phyloP scores from a whole-genome alignment of 2,329 filamentous ascomycete genomes.

The Lasiodiplodia citricola region DNA sequence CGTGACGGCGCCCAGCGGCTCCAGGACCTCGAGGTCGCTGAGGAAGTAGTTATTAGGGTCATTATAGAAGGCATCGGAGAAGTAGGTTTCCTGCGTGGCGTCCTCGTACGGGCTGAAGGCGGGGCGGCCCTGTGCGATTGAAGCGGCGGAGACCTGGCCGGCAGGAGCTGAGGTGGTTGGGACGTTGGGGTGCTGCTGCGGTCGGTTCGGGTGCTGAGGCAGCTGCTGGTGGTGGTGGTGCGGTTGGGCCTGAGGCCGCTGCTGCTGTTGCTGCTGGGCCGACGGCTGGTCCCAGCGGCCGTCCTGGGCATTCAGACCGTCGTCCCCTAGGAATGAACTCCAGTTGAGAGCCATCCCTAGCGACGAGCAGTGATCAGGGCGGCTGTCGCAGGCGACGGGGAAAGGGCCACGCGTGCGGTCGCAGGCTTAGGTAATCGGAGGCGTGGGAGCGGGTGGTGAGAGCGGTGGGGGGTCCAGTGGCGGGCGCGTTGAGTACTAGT shows the following conservation, averaged over 20 bases:
- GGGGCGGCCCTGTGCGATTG: constrained; percentile 31
- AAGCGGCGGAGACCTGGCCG: constrained; percentile 4
- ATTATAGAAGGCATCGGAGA: constrained; percentile 43
- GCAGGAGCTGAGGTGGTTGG: constrained; percentile 8
- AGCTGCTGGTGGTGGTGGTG: constrained; percentile 12
- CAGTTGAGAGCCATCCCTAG: constrained; percentile 47
- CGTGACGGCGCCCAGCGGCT: constrained; percentile 40
- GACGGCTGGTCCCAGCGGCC: constrained; percentile 40
- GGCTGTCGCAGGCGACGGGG: constrained; percentile 8
- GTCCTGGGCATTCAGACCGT: constrained; percentile 43
- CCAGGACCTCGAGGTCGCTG: constrained; percentile 45
- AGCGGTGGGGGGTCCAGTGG: constrained; percentile 5
- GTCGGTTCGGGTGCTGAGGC: constrained; percentile 5
- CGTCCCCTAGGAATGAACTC: constrained; percentile 45
- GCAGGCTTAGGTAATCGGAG: constrained; percentile 26
- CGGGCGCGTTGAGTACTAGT: background rate
- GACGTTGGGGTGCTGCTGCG: background rate
- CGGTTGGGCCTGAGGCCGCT: background rate
- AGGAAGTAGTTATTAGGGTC: constrained; percentile 47
- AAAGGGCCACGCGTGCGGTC: constrained; percentile 24
- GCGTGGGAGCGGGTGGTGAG: constrained; percentile 9
- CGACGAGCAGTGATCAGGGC: constrained; percentile 25
- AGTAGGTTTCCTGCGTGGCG: constrained; percentile 42
- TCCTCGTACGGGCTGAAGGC: constrained; percentile 40
- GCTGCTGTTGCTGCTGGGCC: background rate